A percentile compares a stretch with the other conserved stretches of the same genome.
Conservation (phyloP, 208 protist genomes). For the Leishmania gerbilli region DNA sequence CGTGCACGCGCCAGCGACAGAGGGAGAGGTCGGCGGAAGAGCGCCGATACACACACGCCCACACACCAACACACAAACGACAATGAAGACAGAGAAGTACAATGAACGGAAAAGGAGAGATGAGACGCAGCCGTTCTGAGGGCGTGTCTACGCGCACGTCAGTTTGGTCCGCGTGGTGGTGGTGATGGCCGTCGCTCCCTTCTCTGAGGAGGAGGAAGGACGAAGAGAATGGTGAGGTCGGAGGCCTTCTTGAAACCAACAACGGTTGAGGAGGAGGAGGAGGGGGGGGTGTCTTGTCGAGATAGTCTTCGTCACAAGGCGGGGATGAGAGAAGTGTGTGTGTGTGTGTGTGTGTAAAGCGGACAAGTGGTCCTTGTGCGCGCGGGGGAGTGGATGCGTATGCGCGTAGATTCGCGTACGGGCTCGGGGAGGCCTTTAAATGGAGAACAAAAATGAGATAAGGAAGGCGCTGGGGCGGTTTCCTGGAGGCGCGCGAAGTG, state of each 20-base stretch:
- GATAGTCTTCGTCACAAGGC: neutral
- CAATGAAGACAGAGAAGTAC: neutral
- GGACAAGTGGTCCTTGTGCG: too few relatives aligned
- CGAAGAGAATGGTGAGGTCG: too few relatives aligned
- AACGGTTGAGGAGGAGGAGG: too few relatives aligned
- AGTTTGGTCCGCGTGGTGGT: neutral
- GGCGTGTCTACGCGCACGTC: neutral
- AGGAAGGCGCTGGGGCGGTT: neutral
- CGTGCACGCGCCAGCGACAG: neutral
- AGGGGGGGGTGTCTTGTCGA: too few relatives aligned
- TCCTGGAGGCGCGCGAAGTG: neutral
- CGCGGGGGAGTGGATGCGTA: neutral
- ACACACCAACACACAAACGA: neutral
- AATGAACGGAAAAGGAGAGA: conserved; percentile 3
- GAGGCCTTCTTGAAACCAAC: too few relatives aligned
- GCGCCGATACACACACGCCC: neutral
- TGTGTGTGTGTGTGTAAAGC: too few relatives aligned
- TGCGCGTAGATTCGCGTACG: neutral
- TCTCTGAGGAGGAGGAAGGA: neutral
- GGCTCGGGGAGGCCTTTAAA: neutral
- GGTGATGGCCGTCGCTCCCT: neutral
- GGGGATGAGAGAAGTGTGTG: too few relatives aligned
- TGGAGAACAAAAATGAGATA: neutral
- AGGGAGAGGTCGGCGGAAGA: neutral
- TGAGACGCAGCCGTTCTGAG: neutral